Conservation (phyloP, 2,329 filamentous ascomycete genomes). For the Cladosporium sp. region DNA sequence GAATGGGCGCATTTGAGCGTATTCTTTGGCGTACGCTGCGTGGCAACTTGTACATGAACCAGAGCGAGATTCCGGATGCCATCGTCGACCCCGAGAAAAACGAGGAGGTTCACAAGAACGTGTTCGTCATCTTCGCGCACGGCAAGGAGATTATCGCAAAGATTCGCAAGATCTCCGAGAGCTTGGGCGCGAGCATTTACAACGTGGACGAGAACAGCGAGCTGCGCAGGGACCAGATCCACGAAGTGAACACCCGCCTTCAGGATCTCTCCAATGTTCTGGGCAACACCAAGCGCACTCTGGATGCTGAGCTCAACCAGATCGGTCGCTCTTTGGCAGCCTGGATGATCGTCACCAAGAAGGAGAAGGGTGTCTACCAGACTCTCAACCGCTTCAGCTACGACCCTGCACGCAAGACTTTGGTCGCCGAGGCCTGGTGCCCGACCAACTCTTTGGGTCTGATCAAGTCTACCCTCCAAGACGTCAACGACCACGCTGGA, state of each 20-base stretch:
- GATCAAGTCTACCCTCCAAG: slow-evolving; percentile 89
- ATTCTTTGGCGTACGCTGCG: slow-evolving; percentile 96
- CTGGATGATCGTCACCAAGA: slow-evolving; percentile 97
- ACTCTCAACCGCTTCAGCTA: slow-evolving; percentile 96
- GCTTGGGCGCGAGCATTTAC: slow-evolving; percentile 91
- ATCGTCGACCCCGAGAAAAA: slow-evolving; percentile 90
- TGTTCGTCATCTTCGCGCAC: slow-evolving; percentile 98
- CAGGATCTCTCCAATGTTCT: slow-evolving; percentile 89
- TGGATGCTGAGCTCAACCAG: slow-evolving; percentile 87
- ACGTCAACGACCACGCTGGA: slow-evolving; percentile 93
- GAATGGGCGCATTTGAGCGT: slow-evolving; percentile 91
- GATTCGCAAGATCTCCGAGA: slow-evolving; percentile 98
- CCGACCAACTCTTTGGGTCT: slow-evolving; percentile 84
- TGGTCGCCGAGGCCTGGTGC: slow-evolving; percentile 97
- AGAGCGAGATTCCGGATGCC: slow-evolving; percentile 93
- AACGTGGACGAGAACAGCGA: slow-evolving; percentile 97
- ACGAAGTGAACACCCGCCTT: slow-evolving; percentile 92
- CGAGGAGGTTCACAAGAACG: slow-evolving; percentile 90
- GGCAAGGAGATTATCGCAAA: slow-evolving; percentile 98
- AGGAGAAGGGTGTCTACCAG: slow-evolving; percentile 97
- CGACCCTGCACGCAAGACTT: slow-evolving; percentile 87
- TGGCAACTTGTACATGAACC: slow-evolving; percentile 99
- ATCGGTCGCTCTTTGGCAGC: slow-evolving; percentile 89
- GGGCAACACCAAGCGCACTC: slow-evolving; percentile 88
- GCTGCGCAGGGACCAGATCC: slow-evolving; percentile 88